Conservation (phyloP, 345 rosid species). For the Citrus australasica region DNA sequence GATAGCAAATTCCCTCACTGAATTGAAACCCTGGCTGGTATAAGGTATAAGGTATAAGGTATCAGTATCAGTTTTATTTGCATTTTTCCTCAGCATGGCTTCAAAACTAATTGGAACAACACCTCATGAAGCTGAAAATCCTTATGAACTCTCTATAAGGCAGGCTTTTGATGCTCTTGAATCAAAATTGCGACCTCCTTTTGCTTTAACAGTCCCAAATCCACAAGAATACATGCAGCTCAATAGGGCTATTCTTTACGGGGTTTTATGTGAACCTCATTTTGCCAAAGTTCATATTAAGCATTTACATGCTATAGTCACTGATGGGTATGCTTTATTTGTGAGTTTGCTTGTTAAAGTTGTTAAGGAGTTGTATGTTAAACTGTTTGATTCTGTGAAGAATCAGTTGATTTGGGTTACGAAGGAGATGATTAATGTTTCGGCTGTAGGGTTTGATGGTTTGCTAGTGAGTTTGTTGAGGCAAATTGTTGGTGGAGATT, state of each 20-base stretch:
- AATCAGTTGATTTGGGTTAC: slow-evolving; percentile 61
- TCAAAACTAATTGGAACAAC: slow-evolving; percentile 39
- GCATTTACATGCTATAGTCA: slow-evolving; percentile 64
- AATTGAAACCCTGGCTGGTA: not conserved
- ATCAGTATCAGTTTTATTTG: not conserved
- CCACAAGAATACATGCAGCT: slow-evolving; percentile 50
- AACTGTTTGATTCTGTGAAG: slow-evolving; percentile 53
- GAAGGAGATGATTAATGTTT: slow-evolving; percentile 63
- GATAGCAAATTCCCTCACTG: not conserved
- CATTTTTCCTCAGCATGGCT: slow-evolving; percentile 22
- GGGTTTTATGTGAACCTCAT: slow-evolving; percentile 49
- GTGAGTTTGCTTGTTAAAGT: slow-evolving; percentile 35
- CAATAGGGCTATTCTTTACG: slow-evolving; percentile 59
- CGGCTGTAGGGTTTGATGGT: slow-evolving; percentile 48
- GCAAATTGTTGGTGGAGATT: slow-evolving; percentile 70
- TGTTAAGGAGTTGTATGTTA: slow-evolving; percentile 52
- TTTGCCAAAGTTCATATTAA: slow-evolving; percentile 47
- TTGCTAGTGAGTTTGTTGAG: slow-evolving; percentile 55
- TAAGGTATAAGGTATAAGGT: not conserved
- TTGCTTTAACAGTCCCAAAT: slow-evolving; percentile 47
- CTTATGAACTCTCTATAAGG: slow-evolving; percentile 51
- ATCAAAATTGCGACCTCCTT: slow-evolving; percentile 58
- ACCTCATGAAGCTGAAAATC: slow-evolving; percentile 47
- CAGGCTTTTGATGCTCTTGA: slow-evolving; percentile 51
- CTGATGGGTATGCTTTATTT: slow-evolving; percentile 70